phyloP scores from a whole-genome alignment of 345 rosid species.

The Bruguiera sexangula region DNA sequence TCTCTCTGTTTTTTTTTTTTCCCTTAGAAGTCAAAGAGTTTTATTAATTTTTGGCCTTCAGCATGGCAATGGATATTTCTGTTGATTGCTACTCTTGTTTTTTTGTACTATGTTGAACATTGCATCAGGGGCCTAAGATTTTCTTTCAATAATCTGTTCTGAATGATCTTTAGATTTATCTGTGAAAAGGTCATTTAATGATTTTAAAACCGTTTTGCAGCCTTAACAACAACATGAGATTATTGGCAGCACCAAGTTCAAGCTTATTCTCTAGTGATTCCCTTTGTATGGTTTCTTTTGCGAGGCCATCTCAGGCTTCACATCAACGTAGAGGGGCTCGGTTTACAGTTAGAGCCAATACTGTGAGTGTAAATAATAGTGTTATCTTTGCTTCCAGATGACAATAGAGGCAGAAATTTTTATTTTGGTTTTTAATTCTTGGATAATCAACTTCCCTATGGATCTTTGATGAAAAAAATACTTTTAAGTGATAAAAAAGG shows the following conservation, averaged over 20 bases:
- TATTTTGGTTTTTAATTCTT: background rate
- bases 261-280: conserved; percentile 60
- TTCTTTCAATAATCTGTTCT: background rate
- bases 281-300: conserved; percentile 47
- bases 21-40: background rate
- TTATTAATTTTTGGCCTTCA: background rate
- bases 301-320: conserved; percentile 40
- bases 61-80: background rate
- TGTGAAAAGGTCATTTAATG: conserved; percentile 4
- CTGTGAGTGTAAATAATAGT: conserved; percentile 53
- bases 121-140: background rate
- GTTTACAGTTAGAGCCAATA: conserved; percentile 81
- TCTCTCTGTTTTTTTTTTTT: background rate
- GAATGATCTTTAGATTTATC: background rate
- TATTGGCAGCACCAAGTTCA: conserved; percentile 58
- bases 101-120: background rate
- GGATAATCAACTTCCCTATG: background rate
- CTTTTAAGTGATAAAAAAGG: background rate
- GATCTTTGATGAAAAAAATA: background rate
- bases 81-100: background rate
- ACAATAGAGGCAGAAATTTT: background rate
- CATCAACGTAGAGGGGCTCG: conserved; percentile 55
- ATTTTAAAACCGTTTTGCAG: conserved; percentile 28
- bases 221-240: conserved; percentile 37
- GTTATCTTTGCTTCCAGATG: conserved; percentile 9